phyloP scores from a whole-genome alignment of 805 yeast genomes.

The Hemisphaericaspora nanyangensis region DNA sequence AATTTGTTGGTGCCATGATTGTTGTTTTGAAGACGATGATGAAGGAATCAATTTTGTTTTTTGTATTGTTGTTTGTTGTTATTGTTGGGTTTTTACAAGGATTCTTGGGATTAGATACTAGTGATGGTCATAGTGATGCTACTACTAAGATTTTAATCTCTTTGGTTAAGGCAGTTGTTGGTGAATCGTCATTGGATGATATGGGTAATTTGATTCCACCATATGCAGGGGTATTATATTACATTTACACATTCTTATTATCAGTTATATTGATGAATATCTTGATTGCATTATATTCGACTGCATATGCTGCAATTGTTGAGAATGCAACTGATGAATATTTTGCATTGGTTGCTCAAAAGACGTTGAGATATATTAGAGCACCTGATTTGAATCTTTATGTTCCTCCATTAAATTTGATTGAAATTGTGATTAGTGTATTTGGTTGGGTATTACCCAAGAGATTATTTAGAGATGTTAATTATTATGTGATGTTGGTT shows the following conservation, averaged over 20 bases:
- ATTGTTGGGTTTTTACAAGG: slow-evolving; percentile 84
- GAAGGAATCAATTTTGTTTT: slow-evolving; percentile 82
- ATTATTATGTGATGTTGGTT: slow-evolving; percentile 56
- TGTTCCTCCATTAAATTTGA: slow-evolving; percentile 79
- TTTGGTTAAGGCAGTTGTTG: slow-evolving; percentile 68
- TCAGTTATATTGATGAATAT: slow-evolving; percentile 75
- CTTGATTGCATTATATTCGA: slow-evolving; percentile 78
- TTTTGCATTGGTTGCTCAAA: slow-evolving; percentile 78
- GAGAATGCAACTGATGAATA: slow-evolving; percentile 83
- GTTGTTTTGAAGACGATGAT: slow-evolving; percentile 82
- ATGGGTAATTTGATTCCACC: slow-evolving; percentile 78
- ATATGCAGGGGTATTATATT: slow-evolving; percentile 76
- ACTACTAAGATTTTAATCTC: slow-evolving; percentile 61
- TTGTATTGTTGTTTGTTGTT: slow-evolving; percentile 65
- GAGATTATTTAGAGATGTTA: slow-evolving; percentile 33
- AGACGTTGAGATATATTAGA: slow-evolving; percentile 76
- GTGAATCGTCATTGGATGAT: slow-evolving; percentile 68
- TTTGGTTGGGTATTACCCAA: slow-evolving; percentile 32
- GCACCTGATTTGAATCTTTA: slow-evolving; percentile 86
- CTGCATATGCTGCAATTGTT: slow-evolving; percentile 76
- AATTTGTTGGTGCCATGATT: slow-evolving; percentile 84
- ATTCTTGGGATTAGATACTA: slow-evolving; percentile 79
- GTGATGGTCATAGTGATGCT: slow-evolving; percentile 80
- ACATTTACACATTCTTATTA: slow-evolving; percentile 71
- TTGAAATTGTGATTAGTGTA: slow-evolving; percentile 49